These are phyloP conservation scores for Suzukiozyma palmioleophila DNA, from an alignment of 1,139 yeast species.

Conservation along the genomic window DNA sequence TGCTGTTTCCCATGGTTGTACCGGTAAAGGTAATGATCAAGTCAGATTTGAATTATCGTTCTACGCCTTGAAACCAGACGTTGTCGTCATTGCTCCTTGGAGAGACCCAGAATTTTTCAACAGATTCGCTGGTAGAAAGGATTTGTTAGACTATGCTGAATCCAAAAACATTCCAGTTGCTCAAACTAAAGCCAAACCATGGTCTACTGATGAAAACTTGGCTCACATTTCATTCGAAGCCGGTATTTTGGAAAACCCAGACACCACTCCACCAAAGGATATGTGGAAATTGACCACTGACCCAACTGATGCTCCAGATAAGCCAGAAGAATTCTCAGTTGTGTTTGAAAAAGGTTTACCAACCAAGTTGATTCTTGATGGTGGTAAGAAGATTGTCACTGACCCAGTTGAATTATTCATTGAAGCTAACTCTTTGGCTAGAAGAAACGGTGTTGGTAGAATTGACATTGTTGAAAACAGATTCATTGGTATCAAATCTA, in stretches of 20 bases:
- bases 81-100: conserved; percentile 97
- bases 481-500: conserved; percentile 96
- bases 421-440: conserved; percentile 90
- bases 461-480: conserved; percentile 98
- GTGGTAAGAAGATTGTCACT: conserved; percentile 55
- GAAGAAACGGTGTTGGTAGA: conserved; percentile 99
- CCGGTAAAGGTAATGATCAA: conserved; percentile 99
- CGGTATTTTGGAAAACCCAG: conserved; percentile 97
- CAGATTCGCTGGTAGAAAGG: conserved; percentile 97
- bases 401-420: conserved; percentile 90
- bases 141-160: conserved; percentile 88
- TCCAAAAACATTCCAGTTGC: conserved; percentile 88
- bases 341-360: conserved; percentile 87
- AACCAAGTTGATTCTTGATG: conserved; percentile 66
- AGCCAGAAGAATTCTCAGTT: conserved; percentile 84
- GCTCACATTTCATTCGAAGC: conserved; percentile 99
- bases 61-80: conserved; percentile 97
- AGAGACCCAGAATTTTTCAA: conserved; percentile 93
- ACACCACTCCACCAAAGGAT: conserved; percentile 97
- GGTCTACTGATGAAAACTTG: conserved; percentile 99
- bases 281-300: conserved; percentile 99
- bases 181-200: conserved; percentile 97
- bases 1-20: conserved; percentile 98
- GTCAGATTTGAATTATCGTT: conserved; percentile 95
- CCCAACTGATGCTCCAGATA: conserved; percentile 90